phyloP scores from a whole-genome alignment of 352 stramenopile species.

The Phytopythium sindhum region DNA sequence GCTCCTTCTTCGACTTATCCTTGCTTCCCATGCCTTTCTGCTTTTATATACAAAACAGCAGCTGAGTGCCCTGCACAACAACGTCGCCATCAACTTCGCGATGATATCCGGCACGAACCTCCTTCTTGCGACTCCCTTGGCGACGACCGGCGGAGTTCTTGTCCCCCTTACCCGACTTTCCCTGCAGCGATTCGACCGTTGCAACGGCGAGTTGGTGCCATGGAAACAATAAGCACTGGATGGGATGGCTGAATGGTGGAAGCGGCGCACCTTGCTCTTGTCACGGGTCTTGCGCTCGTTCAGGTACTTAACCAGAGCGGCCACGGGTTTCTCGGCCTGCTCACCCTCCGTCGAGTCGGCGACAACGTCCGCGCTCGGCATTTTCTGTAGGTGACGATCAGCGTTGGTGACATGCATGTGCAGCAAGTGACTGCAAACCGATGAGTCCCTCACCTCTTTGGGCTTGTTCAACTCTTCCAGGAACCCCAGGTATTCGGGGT shows the following conservation, averaged over 20 bases:
- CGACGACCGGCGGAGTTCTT: slow-evolving; percentile 31
- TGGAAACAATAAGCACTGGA: too few relatives aligned
- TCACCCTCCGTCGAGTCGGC: slow-evolving; percentile 52
- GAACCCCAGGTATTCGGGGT: slow-evolving; percentile 72
- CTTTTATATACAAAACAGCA: neutral
- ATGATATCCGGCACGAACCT: slow-evolving; percentile 15
- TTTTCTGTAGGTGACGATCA: slow-evolving; percentile 37
- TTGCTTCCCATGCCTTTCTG: slow-evolving; percentile 14
- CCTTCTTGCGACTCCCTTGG: slow-evolving; percentile 38
- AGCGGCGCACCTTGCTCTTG: slow-evolving; percentile 50
- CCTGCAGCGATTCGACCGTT: slow-evolving; percentile 11
- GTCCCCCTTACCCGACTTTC: slow-evolving; percentile 33
- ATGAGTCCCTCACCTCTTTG: slow-evolving; percentile 40
- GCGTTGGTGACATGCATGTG: neutral
- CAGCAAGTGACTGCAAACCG: neutral
- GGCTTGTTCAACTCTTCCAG: slow-evolving; percentile 64
- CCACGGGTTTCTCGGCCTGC: slow-evolving; percentile 58
- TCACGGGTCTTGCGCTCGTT: slow-evolving; percentile 75
- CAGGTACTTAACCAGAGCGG: slow-evolving; percentile 77
- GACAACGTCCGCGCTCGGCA: slow-evolving; percentile 59
- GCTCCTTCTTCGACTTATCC: slow-evolving; percentile 43
- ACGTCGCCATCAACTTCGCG: neutral
- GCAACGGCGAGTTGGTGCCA: slow-evolving; percentile 5
- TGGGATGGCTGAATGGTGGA: too few relatives aligned
- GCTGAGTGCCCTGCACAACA: neutral